Conservation (phyloP, 2,329 filamentous ascomycete genomes). For the Furcasterigmium sp. region DNA sequence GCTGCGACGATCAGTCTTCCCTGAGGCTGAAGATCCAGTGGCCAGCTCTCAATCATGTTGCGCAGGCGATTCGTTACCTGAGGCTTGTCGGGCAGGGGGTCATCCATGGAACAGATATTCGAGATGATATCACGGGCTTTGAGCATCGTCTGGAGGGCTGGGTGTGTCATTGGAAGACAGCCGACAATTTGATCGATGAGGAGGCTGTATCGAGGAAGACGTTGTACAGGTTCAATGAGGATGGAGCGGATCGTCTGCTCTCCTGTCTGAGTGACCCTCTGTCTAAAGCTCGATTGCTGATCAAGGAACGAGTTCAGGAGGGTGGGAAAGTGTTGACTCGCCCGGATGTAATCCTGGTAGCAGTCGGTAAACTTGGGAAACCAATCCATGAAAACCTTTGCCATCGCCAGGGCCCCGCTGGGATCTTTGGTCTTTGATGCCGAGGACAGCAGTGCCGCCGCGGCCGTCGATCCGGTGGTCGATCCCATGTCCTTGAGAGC, state of each 20-base stretch:
- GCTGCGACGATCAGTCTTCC: slow-evolving; percentile 77
- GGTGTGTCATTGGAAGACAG: slow-evolving; percentile 79
- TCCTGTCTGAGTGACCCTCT: slow-evolving; percentile 73
- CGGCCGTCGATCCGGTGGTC: slow-evolving; percentile 28
- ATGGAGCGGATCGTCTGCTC: slow-evolving; percentile 88
- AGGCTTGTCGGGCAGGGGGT: slow-evolving; percentile 61
- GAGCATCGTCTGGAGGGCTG: slow-evolving; percentile 75
- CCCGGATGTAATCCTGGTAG: slow-evolving; percentile 89
- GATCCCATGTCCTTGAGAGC: slow-evolving; percentile 72
- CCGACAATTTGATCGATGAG: slow-evolving; percentile 94
- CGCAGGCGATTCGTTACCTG: slow-evolving; percentile 70
- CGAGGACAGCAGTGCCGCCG: slow-evolving; percentile 24
- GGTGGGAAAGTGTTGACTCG: slow-evolving; percentile 81
- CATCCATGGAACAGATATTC: slow-evolving; percentile 93
- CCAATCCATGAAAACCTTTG: slow-evolving; percentile 80
- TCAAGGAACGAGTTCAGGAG: slow-evolving; percentile 76
- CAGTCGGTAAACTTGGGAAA: slow-evolving; percentile 88
- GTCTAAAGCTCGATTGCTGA: slow-evolving; percentile 75
- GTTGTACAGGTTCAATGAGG: slow-evolving; percentile 93
- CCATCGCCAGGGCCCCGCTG: slow-evolving; percentile 72
- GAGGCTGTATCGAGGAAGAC: slow-evolving; percentile 88
- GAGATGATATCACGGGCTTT: slow-evolving; percentile 91
- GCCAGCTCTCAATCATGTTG: slow-evolving; percentile 75
- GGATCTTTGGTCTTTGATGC: slow-evolving; percentile 57
- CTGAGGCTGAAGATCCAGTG: slow-evolving; percentile 61